phyloP scores from a whole-genome alignment of 2,329 filamentous ascomycete genomes.

The Teratosphaeria nubilosa region DNA sequence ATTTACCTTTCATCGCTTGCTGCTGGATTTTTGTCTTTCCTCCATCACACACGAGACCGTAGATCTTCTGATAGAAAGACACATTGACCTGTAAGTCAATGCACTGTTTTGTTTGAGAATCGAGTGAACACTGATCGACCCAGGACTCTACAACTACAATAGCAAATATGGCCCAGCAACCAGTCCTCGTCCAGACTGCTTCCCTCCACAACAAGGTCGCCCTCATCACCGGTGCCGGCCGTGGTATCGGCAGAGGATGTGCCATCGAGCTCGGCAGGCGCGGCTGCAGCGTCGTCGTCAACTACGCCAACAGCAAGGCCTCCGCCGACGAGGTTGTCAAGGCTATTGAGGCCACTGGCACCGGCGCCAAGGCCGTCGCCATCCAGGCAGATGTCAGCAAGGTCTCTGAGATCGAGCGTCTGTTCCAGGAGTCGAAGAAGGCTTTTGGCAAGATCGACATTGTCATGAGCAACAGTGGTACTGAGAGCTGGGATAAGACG shows the following conservation, averaged over 20 bases:
- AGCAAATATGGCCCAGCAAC: constrained; percentile 20
- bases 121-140: background rate
- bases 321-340: constrained; percentile 40
- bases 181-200: constrained; percentile 35
- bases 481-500: constrained; percentile 58
- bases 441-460: constrained; percentile 36
- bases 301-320: constrained; percentile 48
- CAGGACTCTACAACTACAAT: background rate
- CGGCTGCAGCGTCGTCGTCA: constrained; percentile 55
- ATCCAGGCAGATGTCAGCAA: constrained; percentile 51
- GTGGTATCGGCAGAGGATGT: constrained; percentile 57
- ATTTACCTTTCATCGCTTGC: background rate
- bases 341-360: constrained; percentile 36
- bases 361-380: constrained; percentile 43
- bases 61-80: background rate
- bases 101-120: background rate
- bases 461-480: constrained; percentile 47
- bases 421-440: constrained; percentile 37
- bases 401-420: constrained; percentile 47
- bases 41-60: background rate
- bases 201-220: constrained; percentile 45
- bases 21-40: background rate
- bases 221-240: constrained; percentile 55
- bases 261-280: constrained; percentile 57
- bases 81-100: background rate